phyloP scores from a whole-genome alignment of 495 filamentous ascomycete genomes.

The Penicillium riverlandense region DNA sequence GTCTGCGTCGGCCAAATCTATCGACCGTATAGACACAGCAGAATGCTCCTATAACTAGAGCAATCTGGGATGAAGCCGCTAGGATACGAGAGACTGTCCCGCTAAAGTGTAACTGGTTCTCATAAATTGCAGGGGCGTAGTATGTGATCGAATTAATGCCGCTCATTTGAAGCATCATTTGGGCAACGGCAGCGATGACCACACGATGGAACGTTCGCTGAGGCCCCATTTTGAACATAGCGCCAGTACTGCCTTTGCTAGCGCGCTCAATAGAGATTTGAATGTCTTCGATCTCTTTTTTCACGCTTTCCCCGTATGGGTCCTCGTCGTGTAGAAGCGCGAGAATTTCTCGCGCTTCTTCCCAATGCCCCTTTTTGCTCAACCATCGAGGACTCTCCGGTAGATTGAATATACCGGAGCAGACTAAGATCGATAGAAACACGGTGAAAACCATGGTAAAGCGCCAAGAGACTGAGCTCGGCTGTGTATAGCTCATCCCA shows the following conservation, averaged over 20 bases:
- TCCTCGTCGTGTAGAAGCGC: slow-evolving; percentile 17
- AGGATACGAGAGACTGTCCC: slow-evolving; percentile 10
- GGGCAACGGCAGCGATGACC: slow-evolving; percentile 15
- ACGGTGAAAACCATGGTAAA: slow-evolving; percentile 40
- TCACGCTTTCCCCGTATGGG: slow-evolving; percentile 14
- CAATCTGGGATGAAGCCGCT: slow-evolving; percentile 13
- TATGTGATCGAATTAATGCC: slow-evolving; percentile 55
- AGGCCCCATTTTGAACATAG: slow-evolving; percentile 16
- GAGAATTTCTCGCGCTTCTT: slow-evolving; percentile 37
- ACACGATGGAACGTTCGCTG: slow-evolving; percentile 18
- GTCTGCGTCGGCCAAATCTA: slow-evolving; percentile 20
- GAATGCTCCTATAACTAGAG: slow-evolving; percentile 16
- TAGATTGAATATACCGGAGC: slow-evolving; percentile 47
- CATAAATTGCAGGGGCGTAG: slow-evolving; percentile 30
- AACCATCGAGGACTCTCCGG: slow-evolving; percentile 54
- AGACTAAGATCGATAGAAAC: slow-evolving; percentile 49
- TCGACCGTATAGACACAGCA: slow-evolving; percentile 18
- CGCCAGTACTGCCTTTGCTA: slow-evolving; percentile 1
- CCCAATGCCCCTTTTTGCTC: slow-evolving; percentile 40
- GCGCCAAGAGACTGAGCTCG: slow-evolving; percentile 36
- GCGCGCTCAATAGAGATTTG: slow-evolving; percentile 21
- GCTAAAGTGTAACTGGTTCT: slow-evolving; percentile 14
- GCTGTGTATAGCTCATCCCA: slow-evolving; percentile 30
- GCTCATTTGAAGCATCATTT: slow-evolving; percentile 45
- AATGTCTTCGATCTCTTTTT: slow-evolving; percentile 24